Base-by-base conservation (phyloP, 202 grass and related monocot genomes). In the Setaria italica region DNA sequence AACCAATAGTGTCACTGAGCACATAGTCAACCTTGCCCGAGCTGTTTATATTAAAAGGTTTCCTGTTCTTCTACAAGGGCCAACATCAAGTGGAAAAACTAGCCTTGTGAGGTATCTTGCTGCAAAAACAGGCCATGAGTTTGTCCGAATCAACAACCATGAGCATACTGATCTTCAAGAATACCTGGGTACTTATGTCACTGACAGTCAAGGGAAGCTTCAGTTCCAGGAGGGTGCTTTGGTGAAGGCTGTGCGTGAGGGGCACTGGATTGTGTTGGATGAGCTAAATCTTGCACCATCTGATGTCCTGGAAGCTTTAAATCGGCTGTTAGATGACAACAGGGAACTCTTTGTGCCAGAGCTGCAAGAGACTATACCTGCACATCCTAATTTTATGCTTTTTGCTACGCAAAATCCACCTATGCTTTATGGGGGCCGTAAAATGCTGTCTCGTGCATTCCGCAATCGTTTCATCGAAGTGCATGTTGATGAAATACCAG, bases 91-190 rank as follows among this genome's bases (percentile, higher is more conserved):
- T 62, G 95, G 95, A 11, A 98, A 98, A 87, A 98, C 95, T 87
- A 98, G 95, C 74, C 86, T 98, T 70, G 93, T 98, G 56, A 87
- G 87, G 72, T 91, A 88, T 81, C 93, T 98, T 87, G 93, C 95
- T 92, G 87, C 88, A 81, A 84, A 95, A 89, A 92, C 93, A 47
- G 89, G 93, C 72, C 85, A 92, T 92, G 89, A 98, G 64, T 98
- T 98, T 88, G 88, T 98, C 41, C 93, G 95, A 45, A 98, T 98
- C 87, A 98, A 98, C 89, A 98, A 98, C 80, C 95, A 98, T 45
- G 95, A 98, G 81, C 95, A 98, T 84, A 98, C 95, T 59, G 95
- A 98, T 92, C 85, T 98, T 32, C 95, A 98, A 88, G 95, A 98
- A 74, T 98, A 98, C 84, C 92, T 98, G 85, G 95, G 95, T 83